Percentiles rank a stretch among this genome's conserved stretches.
These are phyloP conservation scores for Coemansia sp. DNA, from an alignment of 371 early-diverging fungal species.

Conservation along the genomic window DNA sequence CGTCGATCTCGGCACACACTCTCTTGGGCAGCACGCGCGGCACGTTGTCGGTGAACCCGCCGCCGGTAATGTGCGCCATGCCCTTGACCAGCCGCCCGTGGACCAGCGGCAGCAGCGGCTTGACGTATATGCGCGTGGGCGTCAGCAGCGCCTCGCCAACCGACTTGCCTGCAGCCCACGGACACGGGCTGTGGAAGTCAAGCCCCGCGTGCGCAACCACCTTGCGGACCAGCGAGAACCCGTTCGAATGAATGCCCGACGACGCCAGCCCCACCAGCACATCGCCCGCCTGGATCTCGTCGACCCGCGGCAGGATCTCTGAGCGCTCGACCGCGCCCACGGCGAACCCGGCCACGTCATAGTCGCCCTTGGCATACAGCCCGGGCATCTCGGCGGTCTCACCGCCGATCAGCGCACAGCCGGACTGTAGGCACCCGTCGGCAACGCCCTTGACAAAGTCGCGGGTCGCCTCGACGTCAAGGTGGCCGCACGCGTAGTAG, in stretches of 20 bases:
- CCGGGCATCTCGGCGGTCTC: constrained; percentile 99
- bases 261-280: constrained; percentile 87
- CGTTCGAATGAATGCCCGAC: constrained; percentile 96
- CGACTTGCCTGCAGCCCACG: constrained; percentile 61
- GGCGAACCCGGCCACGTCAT: constrained; percentile 96
- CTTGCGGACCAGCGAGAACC: constrained; percentile 94
- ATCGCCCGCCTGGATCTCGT: constrained; percentile 76
- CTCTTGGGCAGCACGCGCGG: constrained; percentile 90
- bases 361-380: constrained; percentile 81
- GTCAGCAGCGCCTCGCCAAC: constrained; percentile 85
- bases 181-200: constrained; percentile 73
- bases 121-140: constrained; percentile 94
- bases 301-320: constrained; percentile 81
- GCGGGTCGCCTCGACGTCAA: constrained; percentile 86
- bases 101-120: constrained; percentile 81
- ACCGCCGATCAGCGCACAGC: constrained; percentile 96
- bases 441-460: constrained; percentile 94
- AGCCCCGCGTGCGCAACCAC: constrained; percentile 77
- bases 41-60: constrained; percentile 96
- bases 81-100: constrained; percentile 79
- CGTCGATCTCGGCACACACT: constrained; percentile 73
- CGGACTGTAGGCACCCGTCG: constrained; percentile 86
- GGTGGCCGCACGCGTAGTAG: constrained; percentile 93
- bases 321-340: constrained; percentile 95
- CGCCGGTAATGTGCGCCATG: constrained; percentile 97